Evolutionary conservation across 1,284 basidiomycete species (phyloP).

Genomic region (Tylopilus sp.): DNA sequence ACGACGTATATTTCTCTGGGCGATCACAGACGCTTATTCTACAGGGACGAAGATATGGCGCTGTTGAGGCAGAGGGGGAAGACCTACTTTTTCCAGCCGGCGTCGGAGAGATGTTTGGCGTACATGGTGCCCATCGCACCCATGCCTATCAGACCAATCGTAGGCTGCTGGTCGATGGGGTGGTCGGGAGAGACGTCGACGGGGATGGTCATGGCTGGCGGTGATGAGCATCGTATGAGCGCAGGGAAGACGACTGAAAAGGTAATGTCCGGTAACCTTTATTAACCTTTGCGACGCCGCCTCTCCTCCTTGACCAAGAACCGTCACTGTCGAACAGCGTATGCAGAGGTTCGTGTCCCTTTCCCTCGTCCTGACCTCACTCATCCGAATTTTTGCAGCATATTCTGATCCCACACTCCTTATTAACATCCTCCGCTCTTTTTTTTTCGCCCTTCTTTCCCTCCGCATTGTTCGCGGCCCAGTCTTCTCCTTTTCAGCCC

Average conservation of each 20-base stretch:
- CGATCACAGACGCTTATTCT: slow-evolving; percentile 91
- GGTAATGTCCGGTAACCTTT: too few relatives aligned
- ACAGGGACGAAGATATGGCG: slow-evolving; percentile 27
- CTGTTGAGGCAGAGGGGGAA: neutral
- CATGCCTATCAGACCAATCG: slow-evolving; percentile 88
- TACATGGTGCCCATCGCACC: slow-evolving; percentile 97
- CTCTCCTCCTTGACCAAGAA: too few relatives aligned
- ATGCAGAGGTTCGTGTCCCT: neutral
- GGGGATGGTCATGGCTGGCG: slow-evolving; percentile 15
- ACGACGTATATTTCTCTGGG: slow-evolving; percentile 69
- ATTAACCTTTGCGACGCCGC: too few relatives aligned
- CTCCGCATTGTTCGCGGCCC: neutral
- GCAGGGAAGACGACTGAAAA: too few relatives aligned
- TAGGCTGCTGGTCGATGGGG: slow-evolving; percentile 59
- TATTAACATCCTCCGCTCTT: slow-evolving; percentile 4
- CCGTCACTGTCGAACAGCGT: neutral
- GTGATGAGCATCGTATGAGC: too few relatives aligned
- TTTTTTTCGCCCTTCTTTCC: neutral
- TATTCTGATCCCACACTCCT: slow-evolving; percentile 11
- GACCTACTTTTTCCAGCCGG: slow-evolving; percentile 81
- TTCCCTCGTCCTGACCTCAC: too few relatives aligned
- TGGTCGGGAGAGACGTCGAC: slow-evolving; percentile 48
- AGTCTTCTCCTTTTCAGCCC: neutral
- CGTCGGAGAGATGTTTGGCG: slow-evolving; percentile 68
- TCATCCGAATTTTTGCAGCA: slow-evolving; percentile 2